Evolutionary conservation across 257 asterid species (phyloP), one percentile per base, ranked within the genome.

Genomic region (Capsicum pubescens): DNA sequence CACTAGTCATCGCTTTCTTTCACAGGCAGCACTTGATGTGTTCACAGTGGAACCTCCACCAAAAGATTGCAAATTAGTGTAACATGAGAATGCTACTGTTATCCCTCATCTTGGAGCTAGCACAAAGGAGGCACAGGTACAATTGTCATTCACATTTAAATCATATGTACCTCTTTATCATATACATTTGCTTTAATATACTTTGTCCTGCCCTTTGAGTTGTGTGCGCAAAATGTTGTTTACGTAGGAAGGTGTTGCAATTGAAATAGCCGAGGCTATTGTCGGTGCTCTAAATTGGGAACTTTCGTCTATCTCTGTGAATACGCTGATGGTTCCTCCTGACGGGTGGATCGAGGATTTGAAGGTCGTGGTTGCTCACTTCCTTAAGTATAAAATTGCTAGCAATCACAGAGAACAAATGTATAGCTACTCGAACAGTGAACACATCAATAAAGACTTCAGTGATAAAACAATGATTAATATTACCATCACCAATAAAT

Each of bases 191-290:
- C 59, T 64, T 58, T 11, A 46, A 17, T 39, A 50, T 9, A 14
- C 14, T 54, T 3, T 35, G 19, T 7, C 35, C 57, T 3, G n/a
- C 60, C 48, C 11, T 64, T 69, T 4, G 46, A 46, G 35, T 21
- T 26, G 17, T 67, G 12, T 61, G n/a, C 46, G 2, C 39, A 21
- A 50, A 21, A 17, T 69, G 56, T 32, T 63, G 66, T 84, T 84
- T 66, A 36, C 35, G 55, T 89, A 95, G 99, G 99, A 95, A 92
- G 99, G 98, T 61, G 98, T 95, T 72, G 99, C 99, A 8, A 90
- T 95, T 64, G 99, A 95, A 89, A 94, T 95, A 86, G 98, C 99
- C 7, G 99, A 95, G 91, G 99, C 99, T 14, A 98, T 95, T 81
- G 98, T 92, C 76, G 98, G 98, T 70, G 99, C 99, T 13, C 84